Evolutionary conservation across 2,329 filamentous ascomycete genomes (phyloP).

Genomic region (Fusarium longipes): DNA sequence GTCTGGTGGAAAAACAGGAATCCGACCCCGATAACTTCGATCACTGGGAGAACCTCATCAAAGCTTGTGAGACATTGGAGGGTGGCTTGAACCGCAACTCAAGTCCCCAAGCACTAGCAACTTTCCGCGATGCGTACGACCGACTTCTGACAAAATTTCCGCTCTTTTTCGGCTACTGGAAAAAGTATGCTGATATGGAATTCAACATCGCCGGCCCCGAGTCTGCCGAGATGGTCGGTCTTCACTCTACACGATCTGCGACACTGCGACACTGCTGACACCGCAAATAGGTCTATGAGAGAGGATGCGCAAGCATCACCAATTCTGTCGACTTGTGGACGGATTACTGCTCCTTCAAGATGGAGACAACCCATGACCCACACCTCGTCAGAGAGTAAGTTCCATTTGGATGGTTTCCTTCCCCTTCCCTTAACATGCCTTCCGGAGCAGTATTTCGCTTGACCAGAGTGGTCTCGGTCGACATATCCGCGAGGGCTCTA

Average conservation of each 20-base stretch:
- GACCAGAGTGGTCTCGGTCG: conserved; percentile 56
- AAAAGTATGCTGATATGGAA: conserved; percentile 98
- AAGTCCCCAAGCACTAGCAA: conserved; percentile 89
- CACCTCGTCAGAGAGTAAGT: conserved; percentile 99
- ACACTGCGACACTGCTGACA: conserved; percentile 22
- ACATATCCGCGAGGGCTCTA: conserved; percentile 51
- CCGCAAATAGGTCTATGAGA: conserved; percentile 83
- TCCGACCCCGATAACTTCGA: conserved; percentile 90
- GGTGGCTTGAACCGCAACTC: conserved; percentile 97
- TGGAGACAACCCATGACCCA: conserved; percentile 94
- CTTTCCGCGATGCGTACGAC: conserved; percentile 89
- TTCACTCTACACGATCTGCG: background rate
- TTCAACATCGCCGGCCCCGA: conserved; percentile 97
- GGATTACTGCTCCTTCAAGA: conserved; percentile 97
- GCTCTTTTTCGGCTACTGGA: conserved; percentile 98
- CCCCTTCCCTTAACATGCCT: conserved; percentile 73
- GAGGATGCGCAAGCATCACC: conserved; percentile 91
- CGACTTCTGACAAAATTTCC: conserved; percentile 94
- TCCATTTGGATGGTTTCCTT: conserved; percentile 71
- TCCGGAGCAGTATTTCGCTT: conserved; percentile 58
- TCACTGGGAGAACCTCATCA: conserved; percentile 91
- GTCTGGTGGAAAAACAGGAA: conserved; percentile 55
- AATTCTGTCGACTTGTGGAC: conserved; percentile 97
- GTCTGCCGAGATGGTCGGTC: conserved; percentile 90
- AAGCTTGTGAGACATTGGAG: conserved; percentile 84